Percentiles rank a stretch among this genome's conserved stretches.
These are phyloP conservation scores for Mycogone perniciosa DNA, from an alignment of 2,329 filamentous ascomycete species.

Conservation along the genomic window DNA sequence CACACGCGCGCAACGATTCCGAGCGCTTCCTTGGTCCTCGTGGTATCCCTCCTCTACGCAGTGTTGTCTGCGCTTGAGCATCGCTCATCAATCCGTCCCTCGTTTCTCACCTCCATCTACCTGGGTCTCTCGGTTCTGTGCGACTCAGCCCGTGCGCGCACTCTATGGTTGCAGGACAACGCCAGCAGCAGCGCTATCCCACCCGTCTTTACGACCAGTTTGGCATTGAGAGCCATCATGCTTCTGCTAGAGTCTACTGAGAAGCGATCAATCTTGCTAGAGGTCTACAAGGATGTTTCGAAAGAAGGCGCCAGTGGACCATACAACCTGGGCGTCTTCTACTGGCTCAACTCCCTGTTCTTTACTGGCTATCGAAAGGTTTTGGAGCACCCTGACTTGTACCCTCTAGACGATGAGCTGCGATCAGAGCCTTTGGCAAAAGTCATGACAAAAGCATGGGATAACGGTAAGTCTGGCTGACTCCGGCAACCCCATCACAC, in stretches of 20 bases:
- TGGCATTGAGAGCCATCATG: slow-evolving; percentile 14
- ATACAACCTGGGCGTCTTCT: slow-evolving; percentile 43
- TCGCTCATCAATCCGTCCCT: slow-evolving; percentile 13
- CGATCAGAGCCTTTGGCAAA: slow-evolving; percentile 14
- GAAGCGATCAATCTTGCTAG: slow-evolving; percentile 14
- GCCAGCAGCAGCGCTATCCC: slow-evolving; percentile 12
- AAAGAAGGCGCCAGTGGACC: slow-evolving; percentile 43
- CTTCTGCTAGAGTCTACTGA: slow-evolving; percentile 16
- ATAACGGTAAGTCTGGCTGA: slow-evolving; percentile 9
- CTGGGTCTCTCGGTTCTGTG: slow-evolving; percentile 14
- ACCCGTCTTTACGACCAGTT: slow-evolving; percentile 13
- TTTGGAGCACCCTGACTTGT: slow-evolving; percentile 33
- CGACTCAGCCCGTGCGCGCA: slow-evolving; percentile 16
- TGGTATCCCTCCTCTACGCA: slow-evolving; percentile 1
- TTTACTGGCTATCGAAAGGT: slow-evolving; percentile 20
- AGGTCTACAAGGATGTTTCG: slow-evolving; percentile 26
- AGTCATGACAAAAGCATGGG: slow-evolving; percentile 17
- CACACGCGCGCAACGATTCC: slow-evolving; percentile 1
- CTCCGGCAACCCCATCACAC: too few species aligned
- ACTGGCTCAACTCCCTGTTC: slow-evolving; percentile 48
- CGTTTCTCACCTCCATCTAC: slow-evolving; percentile 14
- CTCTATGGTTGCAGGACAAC: slow-evolving; percentile 14
- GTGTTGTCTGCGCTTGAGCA: slow-evolving; percentile 8
- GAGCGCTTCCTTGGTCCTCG: slow-evolving; percentile 1
- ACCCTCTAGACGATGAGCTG: slow-evolving; percentile 18